Conservation (phyloP, 148 eudicot species). For the Amaranthus cruentus region DNA sequence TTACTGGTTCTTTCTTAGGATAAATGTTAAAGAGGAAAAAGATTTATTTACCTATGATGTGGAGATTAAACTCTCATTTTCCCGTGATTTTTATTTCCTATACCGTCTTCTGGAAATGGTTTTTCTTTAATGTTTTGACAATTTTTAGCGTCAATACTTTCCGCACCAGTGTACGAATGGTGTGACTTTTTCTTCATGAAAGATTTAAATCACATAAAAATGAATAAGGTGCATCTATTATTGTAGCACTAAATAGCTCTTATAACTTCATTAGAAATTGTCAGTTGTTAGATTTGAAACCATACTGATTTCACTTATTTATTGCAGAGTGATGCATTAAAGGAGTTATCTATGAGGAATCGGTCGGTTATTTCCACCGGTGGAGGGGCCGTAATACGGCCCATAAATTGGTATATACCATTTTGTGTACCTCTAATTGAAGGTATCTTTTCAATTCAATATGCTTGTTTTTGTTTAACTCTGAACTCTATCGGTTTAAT, state of each 20-base stretch:
- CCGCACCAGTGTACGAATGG: no score
- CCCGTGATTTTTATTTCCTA: not conserved
- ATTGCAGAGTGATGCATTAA: slow-evolving; percentile 71
- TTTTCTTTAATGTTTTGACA: no score
- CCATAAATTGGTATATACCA: slow-evolving; percentile 66
- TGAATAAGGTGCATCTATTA: not conserved
- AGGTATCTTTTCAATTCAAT: not conserved
- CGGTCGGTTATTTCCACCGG: slow-evolving; percentile 83
- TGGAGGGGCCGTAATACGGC: slow-evolving; percentile 92
- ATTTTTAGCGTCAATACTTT: no score
- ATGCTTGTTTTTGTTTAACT: not conserved
- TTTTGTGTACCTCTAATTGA: not conserved
- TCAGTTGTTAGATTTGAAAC: not conserved
- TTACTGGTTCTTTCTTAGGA: not conserved
- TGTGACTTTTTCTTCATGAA: no score
- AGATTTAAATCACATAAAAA: no score
- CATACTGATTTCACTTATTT: slow-evolving; percentile 3
- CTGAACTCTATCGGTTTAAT: not conserved
- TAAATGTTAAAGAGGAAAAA: not conserved
- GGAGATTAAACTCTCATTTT: not conserved
- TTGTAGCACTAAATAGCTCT: not conserved
- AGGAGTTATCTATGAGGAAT: slow-evolving; percentile 54
- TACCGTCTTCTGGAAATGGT: no score
- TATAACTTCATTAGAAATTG: not conserved
- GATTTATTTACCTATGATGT: not conserved